These are phyloP conservation scores for Massarina eburnea DNA, from an alignment of 2,329 filamentous ascomycete genomes.

Conservation along the genomic window DNA sequence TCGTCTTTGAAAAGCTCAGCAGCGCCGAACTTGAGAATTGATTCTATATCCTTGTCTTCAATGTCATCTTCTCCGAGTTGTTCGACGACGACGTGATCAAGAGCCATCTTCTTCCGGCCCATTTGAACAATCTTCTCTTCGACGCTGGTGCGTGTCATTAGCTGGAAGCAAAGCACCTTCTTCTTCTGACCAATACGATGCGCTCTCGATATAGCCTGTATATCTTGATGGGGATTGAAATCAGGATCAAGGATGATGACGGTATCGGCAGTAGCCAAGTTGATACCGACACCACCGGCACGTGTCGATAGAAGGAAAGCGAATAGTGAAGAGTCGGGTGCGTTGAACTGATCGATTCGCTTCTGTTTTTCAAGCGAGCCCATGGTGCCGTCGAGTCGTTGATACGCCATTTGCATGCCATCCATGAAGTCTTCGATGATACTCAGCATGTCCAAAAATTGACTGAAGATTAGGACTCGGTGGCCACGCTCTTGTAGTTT, in stretches of 20 bases:
- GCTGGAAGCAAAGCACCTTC: slow-evolving; percentile 91
- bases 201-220: slow-evolving; percentile 90
- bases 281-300: slow-evolving; percentile 95
- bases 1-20: slow-evolving; percentile 81
- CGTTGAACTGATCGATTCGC: slow-evolving; percentile 91
- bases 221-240: slow-evolving; percentile 97
- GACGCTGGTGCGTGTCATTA: slow-evolving; percentile 84
- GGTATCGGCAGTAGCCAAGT: slow-evolving; percentile 92
- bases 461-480: slow-evolving; percentile 91
- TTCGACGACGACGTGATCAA: slow-evolving; percentile 94
- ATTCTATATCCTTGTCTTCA: slow-evolving; percentile 76
- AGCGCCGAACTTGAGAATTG: slow-evolving; percentile 84
- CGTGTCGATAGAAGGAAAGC: slow-evolving; percentile 92
- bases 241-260: slow-evolving; percentile 97
- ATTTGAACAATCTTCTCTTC: slow-evolving; percentile 98
- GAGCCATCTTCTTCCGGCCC: slow-evolving; percentile 90
- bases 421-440: slow-evolving; percentile 90
- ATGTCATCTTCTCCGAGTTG: slow-evolving; percentile 84
- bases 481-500: slow-evolving; percentile 85
- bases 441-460: slow-evolving; percentile 84
- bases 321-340: slow-evolving; percentile 77
- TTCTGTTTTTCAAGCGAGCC: slow-evolving; percentile 86
- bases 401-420: slow-evolving; percentile 70
- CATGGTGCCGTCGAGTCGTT: slow-evolving; percentile 84
- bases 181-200: slow-evolving; percentile 96